Evolutionary conservation across 306 rosid genomes (phyloP).

Genomic region (Rosa rugosa): DNA sequence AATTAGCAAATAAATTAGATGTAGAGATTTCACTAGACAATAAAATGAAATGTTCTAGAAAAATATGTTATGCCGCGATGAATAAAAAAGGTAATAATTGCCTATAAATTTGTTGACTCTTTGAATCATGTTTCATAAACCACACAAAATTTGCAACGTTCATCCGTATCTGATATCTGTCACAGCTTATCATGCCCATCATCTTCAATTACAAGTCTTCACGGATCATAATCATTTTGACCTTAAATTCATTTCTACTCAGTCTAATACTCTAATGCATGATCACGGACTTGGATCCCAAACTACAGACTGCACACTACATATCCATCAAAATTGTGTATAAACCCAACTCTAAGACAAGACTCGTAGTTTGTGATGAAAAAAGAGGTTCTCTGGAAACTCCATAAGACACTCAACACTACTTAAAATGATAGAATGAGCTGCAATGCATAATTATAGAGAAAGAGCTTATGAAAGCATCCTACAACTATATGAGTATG

Average conservation of each 20-base stretch:
- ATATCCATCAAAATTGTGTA: not conserved
- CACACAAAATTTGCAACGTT: not conserved
- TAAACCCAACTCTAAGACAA: not conserved
- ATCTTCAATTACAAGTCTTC: not conserved
- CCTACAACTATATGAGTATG: not conserved
- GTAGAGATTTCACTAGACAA: not conserved
- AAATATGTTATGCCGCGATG: not conserved
- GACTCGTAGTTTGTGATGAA: not conserved
- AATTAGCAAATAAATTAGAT: conserved; percentile 2
- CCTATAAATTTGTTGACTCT: not conserved
- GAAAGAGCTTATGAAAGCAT: not conserved
- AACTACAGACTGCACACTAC: not conserved
- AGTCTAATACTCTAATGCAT: not conserved
- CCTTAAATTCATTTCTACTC: not conserved
- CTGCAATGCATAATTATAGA: conserved; percentile 3
- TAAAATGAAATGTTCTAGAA: not conserved
- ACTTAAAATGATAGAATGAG: not conserved
- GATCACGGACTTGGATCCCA: conserved; percentile 4
- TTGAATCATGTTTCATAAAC: not conserved
- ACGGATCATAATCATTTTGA: not conserved
- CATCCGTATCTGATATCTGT: not conserved
- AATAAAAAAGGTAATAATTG: not conserved
- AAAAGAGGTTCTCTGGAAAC: not conserved
- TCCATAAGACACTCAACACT: not conserved
- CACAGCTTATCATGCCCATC: not conserved